Conservation (phyloP, 2,329 filamentous ascomycete genomes). For the Delphinella strobiligena region DNA sequence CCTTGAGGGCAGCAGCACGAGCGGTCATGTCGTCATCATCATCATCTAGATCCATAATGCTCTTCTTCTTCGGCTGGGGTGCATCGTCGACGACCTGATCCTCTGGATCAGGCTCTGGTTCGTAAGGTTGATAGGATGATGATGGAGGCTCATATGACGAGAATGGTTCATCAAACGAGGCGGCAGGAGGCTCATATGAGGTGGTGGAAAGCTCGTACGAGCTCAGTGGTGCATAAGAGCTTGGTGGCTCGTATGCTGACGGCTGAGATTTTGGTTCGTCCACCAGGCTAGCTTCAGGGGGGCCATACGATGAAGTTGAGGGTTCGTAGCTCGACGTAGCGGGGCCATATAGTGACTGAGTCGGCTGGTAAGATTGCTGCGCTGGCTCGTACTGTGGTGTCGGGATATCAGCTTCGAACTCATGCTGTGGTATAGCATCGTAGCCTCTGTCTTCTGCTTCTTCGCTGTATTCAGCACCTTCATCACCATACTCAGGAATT, state of each 20-base stretch:
- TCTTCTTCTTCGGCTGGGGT: slow-evolving; percentile 55
- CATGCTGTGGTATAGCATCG: neutral
- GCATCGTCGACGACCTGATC: slow-evolving; percentile 35
- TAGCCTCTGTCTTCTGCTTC: neutral
- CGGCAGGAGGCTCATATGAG: slow-evolving; percentile 2
- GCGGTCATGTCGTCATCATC: slow-evolving; percentile 53
- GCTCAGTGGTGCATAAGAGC: neutral
- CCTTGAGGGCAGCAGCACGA: slow-evolving; percentile 38
- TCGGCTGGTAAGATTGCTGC: neutral
- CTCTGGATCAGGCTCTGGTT: slow-evolving; percentile 38
- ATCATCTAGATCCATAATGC: slow-evolving; percentile 72
- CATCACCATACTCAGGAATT: neutral
- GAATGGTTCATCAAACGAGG: neutral
- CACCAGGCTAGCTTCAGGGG: neutral
- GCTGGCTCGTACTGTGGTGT: neutral
- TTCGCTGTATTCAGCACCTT: neutral
- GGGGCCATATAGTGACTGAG: neutral
- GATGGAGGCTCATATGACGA: slow-evolving; percentile 5
- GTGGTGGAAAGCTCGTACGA: slow-evolving; percentile 14
- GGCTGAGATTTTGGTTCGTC: too few relatives aligned
- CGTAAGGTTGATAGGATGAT: slow-evolving; percentile 26
- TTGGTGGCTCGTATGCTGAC: slow-evolving; percentile 4
- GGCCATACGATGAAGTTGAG: neutral
- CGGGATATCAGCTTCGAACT: neutral
- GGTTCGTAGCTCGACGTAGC: neutral